A percentile compares a stretch with the other conserved stretches of the same genome.
Evolutionary conservation across 2,329 filamentous ascomycete genomes (phyloP).

Genomic region (Colletotrichum abscissum): DNA sequence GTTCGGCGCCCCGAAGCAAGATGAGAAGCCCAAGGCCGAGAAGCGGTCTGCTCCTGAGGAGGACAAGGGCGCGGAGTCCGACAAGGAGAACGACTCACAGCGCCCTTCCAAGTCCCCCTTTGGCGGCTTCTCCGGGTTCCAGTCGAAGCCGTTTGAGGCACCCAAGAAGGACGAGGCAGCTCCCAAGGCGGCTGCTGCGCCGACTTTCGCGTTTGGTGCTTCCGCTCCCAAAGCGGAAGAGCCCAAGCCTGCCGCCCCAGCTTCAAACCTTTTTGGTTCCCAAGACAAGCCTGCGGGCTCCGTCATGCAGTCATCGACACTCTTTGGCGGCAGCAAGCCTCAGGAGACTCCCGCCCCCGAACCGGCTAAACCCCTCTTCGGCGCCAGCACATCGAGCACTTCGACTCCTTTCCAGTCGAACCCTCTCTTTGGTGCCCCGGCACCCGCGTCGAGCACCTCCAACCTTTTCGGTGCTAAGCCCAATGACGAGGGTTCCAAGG

Average conservation of each 20-base stretch:
- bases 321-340: constrained; percentile 53
- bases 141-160: constrained; percentile 44
- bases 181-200: constrained; percentile 24
- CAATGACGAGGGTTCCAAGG: constrained; percentile 15
- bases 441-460: constrained; percentile 37
- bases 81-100: constrained; percentile 56
- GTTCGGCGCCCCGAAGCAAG: constrained; percentile 49
- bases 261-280: constrained; percentile 40
- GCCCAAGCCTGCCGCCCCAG: constrained; percentile 37
- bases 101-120: constrained; percentile 45
- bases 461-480: constrained; percentile 45
- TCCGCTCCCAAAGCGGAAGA: constrained; percentile 32
- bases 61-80: constrained; percentile 52
- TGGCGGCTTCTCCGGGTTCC: constrained; percentile 45
- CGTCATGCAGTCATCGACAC: constrained; percentile 44
- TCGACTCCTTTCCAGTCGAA: constrained; percentile 33
- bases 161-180: constrained; percentile 28
- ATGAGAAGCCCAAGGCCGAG: constrained; percentile 39
- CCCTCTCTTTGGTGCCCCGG: constrained; percentile 38
- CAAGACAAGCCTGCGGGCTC: constrained; percentile 33
- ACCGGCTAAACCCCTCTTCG: constrained; percentile 42
- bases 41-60: constrained; percentile 38
- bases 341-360: constrained; percentile 43
- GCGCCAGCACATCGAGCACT: constrained; percentile 28
- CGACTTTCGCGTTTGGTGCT: constrained; percentile 34